A percentile compares a stretch with the other conserved stretches of the same genome.
Conservation (phyloP, 305 asterid genomes). For the Fraxinus sp. region DNA sequence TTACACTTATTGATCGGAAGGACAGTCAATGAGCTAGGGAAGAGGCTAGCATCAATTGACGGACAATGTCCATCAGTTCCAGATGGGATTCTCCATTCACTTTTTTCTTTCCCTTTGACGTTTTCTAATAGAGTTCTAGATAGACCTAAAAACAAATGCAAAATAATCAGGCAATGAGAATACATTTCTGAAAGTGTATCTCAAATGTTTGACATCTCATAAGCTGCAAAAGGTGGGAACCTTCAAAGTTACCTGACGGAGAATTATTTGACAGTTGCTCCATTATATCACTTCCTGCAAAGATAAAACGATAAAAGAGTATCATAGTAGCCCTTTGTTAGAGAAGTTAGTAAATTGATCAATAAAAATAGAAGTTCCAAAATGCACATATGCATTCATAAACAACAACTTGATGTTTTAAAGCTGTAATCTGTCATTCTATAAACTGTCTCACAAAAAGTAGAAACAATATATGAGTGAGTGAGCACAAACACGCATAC, state of each 20-base stretch:
- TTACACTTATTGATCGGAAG: conserved; percentile 63
- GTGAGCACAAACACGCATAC: not conserved
- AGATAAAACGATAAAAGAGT: conserved; percentile 7
- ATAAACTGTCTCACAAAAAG: not conserved
- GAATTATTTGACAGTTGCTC: conserved; percentile 40
- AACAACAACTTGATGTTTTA: not conserved
- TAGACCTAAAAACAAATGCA: conserved; percentile 32
- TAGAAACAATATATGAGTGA: not conserved
- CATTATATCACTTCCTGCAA: conserved; percentile 49
- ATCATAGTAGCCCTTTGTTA: conserved; percentile 15
- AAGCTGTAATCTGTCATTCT: not conserved
- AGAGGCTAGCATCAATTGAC: conserved; percentile 70
- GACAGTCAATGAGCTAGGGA: conserved; percentile 86
- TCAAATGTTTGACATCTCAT: not conserved
- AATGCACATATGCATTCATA: not conserved
- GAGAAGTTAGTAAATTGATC: conserved; percentile 13
- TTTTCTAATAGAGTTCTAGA: conserved; percentile 31
- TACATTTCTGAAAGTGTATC: conserved; percentile 4
- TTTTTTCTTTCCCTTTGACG: conserved; percentile 38
- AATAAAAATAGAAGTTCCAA: not conserved
- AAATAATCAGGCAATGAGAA: conserved; percentile 12
- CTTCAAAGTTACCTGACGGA: conserved; percentile 35
- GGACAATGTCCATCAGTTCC: conserved; percentile 43
- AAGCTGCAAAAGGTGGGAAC: conserved; percentile 16
- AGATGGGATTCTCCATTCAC: conserved; percentile 55